Conservation (phyloP, 495 filamentous ascomycete genomes). For the Neurospora sp. region DNA sequence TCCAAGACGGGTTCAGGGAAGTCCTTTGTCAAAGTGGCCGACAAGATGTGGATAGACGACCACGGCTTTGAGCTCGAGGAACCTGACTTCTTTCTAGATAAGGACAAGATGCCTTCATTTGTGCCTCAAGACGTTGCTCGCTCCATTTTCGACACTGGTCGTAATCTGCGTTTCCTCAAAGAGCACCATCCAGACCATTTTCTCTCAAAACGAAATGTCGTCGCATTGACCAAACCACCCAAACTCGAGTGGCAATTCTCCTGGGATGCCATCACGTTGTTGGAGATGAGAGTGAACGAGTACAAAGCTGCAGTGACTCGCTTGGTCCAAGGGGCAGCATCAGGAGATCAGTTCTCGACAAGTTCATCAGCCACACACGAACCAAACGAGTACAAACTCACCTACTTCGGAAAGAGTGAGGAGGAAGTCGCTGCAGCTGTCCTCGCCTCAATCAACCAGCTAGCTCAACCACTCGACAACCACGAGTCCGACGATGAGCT, state of each 20-base stretch:
- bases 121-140: constrained; percentile 53
- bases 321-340: constrained; percentile 21
- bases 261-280: constrained; percentile 60
- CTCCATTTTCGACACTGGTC: constrained; percentile 65
- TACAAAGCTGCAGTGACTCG: constrained; percentile 49
- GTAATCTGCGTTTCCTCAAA: constrained; percentile 64
- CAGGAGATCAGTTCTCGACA: neutral
- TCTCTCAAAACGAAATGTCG: constrained; percentile 42
- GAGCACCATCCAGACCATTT: constrained; percentile 70
- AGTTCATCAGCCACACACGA: neutral
- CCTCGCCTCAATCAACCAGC: constrained; percentile 37
- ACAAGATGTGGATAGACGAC: constrained; percentile 45
- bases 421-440: constrained; percentile 39
- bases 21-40: constrained; percentile 53
- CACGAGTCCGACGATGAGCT: constrained; percentile 20
- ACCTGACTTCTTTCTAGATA: constrained; percentile 50
- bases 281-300: constrained; percentile 48
- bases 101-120: constrained; percentile 54
- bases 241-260: constrained; percentile 61
- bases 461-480: constrained; percentile 24
- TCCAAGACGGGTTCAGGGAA: constrained; percentile 35
- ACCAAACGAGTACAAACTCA: constrained; percentile 12
- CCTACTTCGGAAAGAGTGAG: constrained; percentile 40
- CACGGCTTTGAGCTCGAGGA: constrained; percentile 40
- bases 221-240: constrained; percentile 40